Conservation (phyloP, 176 grass and related monocot species). For the Oryza meyeriana region DNA sequence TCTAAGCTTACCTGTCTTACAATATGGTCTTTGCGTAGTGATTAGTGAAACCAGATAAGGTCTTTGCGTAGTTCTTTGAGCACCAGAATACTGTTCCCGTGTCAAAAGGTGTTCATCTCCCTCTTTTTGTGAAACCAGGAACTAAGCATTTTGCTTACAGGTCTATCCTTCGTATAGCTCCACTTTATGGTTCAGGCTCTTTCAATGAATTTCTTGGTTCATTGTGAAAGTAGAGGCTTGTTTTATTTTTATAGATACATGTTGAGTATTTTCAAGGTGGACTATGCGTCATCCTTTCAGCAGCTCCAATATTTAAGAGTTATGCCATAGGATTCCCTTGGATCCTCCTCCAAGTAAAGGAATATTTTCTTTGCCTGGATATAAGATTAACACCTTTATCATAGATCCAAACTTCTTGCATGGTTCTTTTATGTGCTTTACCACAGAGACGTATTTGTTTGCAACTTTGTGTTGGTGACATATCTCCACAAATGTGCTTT, state of each 20-base stretch:
- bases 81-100: background rate
- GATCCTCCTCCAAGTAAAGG: background rate
- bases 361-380: background rate
- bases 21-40: background rate
- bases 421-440: background rate
- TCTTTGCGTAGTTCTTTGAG: background rate
- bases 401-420: background rate
- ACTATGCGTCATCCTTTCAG: background rate
- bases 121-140: background rate
- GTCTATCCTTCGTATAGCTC: background rate
- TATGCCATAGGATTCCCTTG: background rate
- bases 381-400: background rate
- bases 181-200: background rate
- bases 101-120: background rate
- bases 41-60: background rate
- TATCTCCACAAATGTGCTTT: background rate
- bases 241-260: background rate
- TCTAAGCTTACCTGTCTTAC: background rate
- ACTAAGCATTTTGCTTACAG: background rate
- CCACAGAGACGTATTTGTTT: background rate
- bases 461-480: background rate
- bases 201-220: background rate
- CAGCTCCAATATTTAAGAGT: background rate
- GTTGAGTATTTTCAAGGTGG: background rate
- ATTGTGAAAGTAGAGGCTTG: background rate